Conservation (phyloP, 345 rosid species). For the Populus simonii region DNA sequence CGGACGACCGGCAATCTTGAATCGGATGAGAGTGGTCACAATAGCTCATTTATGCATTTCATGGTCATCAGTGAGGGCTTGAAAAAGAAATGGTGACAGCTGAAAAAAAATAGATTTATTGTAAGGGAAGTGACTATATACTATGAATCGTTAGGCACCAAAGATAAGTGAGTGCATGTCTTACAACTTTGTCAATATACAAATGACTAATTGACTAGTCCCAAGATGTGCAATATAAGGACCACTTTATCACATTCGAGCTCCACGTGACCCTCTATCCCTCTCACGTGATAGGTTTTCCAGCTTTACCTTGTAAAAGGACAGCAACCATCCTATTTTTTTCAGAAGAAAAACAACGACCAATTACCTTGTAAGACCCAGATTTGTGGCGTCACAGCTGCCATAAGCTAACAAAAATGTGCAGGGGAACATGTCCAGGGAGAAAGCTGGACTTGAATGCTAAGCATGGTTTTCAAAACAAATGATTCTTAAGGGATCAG, state of each 20-base stretch:
- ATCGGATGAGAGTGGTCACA: neutral
- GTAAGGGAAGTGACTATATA: conserved; percentile 19
- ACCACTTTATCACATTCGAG: neutral
- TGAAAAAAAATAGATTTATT: no score
- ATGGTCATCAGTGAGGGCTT: conserved; percentile 11
- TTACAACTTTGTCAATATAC: neutral
- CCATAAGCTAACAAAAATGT: neutral
- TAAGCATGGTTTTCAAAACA: neutral
- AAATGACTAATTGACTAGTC: neutral
- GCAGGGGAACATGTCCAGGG: neutral
- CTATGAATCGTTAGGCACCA: conserved; percentile 22
- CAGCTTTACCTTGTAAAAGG: neutral
- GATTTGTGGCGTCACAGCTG: neutral
- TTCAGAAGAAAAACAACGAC: neutral
- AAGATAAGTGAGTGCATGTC: neutral
- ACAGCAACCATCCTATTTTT: no score
- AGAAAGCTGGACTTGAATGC: no score
- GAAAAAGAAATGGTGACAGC: neutral
- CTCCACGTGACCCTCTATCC: neutral
- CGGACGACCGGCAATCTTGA: neutral
- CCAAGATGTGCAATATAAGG: neutral
- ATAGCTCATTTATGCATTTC: neutral
- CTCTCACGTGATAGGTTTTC: neutral
- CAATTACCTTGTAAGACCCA: neutral
- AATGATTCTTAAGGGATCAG: neutral